Evolutionary conservation across 2,329 filamentous ascomycete species (phyloP).

Genomic region (Tolypocladium inflatum): DNA sequence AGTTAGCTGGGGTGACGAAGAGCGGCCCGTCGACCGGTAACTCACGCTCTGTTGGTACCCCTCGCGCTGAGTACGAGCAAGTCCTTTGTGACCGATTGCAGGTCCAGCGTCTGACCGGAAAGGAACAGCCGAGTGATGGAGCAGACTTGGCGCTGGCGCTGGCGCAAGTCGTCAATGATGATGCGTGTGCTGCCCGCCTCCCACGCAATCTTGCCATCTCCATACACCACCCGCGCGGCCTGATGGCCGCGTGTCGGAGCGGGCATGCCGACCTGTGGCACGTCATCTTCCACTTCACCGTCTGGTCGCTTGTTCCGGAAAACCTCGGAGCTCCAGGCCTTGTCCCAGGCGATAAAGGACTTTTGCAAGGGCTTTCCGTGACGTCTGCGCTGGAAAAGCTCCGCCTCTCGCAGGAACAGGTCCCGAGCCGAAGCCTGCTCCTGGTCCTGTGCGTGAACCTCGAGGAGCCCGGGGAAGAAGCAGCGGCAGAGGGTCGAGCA

Average conservation of each 20-base stretch:
- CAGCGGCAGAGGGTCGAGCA: constrained; percentile 9
- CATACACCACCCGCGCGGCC: constrained; percentile 9
- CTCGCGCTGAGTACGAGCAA: not conserved
- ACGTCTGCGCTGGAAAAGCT: constrained; percentile 7
- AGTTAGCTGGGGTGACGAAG: not conserved
- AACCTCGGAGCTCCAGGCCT: constrained; percentile 3
- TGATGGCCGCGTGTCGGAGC: too few species aligned
- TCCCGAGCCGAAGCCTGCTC: not conserved
- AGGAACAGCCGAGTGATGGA: not conserved
- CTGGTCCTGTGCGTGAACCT: constrained; percentile 3
- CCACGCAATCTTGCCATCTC: constrained; percentile 16
- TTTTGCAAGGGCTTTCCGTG: not conserved
- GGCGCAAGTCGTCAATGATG: constrained; percentile 15
- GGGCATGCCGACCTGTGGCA: not conserved
- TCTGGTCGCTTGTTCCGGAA: not conserved
- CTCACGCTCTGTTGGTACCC: constrained; percentile 5
- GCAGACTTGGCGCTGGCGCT: constrained; percentile 10
- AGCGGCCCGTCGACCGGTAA: not conserved
- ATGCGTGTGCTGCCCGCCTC: constrained; percentile 9
- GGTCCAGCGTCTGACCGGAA: constrained; percentile 1
- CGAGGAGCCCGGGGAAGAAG: constrained; percentile 18
- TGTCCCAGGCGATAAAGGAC: constrained; percentile 8
- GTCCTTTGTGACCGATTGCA: constrained; percentile 10
- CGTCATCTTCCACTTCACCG: not conserved
- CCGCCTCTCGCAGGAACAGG: constrained; percentile 8